Base-by-base conservation (phyloP, 1,139 yeast species). In the Taphrina pruni region DNA sequence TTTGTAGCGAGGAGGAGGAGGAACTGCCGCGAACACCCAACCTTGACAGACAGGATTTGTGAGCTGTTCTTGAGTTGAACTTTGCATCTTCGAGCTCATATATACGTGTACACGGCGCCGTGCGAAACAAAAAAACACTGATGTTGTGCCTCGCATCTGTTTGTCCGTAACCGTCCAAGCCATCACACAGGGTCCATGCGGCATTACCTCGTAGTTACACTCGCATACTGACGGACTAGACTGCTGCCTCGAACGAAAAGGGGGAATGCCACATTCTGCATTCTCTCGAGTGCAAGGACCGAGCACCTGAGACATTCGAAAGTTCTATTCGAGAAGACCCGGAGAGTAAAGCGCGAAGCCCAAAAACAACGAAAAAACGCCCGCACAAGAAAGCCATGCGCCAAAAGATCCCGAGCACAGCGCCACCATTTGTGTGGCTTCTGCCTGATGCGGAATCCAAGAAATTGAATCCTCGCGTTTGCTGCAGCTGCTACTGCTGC, bases 111-210 rank as follows among this genome's bases (percentile, higher is more conserved):
- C n/a, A 1, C 20, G 26, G 14, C 9, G 20, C 48, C 1, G 8
- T 8, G n/a, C 8, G 2, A n/a, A 1, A 17, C 48, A 45, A 45
- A 45, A 45, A 12, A 45, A 4, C 48, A n/a, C 32, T 26, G 32
- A 17, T 45, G 48, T 26, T 26, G 54, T 50, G 54, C 54, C 54
- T 50, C 32, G 4, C 54, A 20, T 50, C 36, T 14, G 21, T n/a
- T 11, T 9, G 36, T 50, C 54, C 54, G 38, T 26, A 50, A 50
- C 8, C 54, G 54, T 50, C 36, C 54, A 50, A 50, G 54, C 54
- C 54, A 50, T 50, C 11, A n/a, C 36, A 26, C 11, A 8, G 12
- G 48, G 48, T n/a, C 20, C 48, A 45, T 45, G 48, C 48, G 48
- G 48, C 48, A 45, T 45, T 45, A n/a, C n/a, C 48, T n/a, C 48